Percentiles rank a stretch among this genome's conserved stretches.
These are phyloP conservation scores for Posidonia oceanica DNA, from an alignment of 116 monocot genomes.

Conservation along the genomic window DNA sequence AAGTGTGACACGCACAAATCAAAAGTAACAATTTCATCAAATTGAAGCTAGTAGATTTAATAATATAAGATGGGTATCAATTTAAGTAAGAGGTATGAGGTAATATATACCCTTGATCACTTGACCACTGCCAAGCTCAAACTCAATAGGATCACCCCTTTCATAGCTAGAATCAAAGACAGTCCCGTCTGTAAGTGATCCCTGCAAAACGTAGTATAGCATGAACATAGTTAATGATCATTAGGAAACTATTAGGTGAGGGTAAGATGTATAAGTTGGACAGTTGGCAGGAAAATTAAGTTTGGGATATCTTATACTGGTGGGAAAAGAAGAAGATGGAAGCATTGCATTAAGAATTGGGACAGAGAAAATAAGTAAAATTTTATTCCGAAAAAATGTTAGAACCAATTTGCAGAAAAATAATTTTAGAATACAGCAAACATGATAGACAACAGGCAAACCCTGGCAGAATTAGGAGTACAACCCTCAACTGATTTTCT, in stretches of 20 bases:
- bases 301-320: too few species aligned
- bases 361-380: too few species aligned
- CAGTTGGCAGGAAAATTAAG: too few species aligned
- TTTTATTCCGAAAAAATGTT: too few species aligned
- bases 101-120: conserved; percentile 78
- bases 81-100: neutral
- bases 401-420: too few species aligned
- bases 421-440: neutral
- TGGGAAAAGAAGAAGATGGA: too few species aligned
- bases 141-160: conserved; percentile 96
- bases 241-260: neutral
- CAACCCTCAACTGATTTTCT: neutral
- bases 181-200: conserved; percentile 74
- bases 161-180: conserved; percentile 98
- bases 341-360: too few species aligned
- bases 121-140: conserved; percentile 91
- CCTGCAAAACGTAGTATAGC: conserved; percentile 28
- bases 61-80: neutral
- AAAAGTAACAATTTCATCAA: too few species aligned
- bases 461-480: neutral
- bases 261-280: neutral
- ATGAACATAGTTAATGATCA: neutral
- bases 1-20: too few species aligned
- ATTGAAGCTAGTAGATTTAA: neutral
- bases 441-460: too few species aligned